Evolutionary conservation across 2,329 filamentous ascomycete genomes (phyloP).

Genomic region (Elsinoe perseae): DNA sequence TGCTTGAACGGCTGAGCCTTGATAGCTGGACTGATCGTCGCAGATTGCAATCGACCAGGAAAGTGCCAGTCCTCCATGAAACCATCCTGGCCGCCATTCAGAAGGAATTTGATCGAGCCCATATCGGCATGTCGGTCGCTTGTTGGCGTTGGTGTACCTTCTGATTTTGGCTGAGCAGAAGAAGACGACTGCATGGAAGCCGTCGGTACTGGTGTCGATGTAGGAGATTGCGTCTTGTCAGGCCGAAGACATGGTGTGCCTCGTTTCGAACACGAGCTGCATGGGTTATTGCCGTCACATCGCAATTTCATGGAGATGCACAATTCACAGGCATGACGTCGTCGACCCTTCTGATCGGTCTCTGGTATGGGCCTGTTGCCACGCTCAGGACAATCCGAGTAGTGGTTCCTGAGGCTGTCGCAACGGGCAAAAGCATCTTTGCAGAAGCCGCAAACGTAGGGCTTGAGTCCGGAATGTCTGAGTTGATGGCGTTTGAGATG

Average conservation of each 20-base stretch:
- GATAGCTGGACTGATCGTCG: conserved; percentile 8
- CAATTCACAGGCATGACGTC: conserved; percentile 10
- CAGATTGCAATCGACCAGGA: conserved; percentile 10
- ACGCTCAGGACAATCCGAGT: conserved; percentile 11
- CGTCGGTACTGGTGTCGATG: neutral
- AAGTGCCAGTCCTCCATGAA: conserved; percentile 16
- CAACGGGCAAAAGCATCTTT: conserved; percentile 14
- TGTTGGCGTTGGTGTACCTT: conserved; percentile 9
- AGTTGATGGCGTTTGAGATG: conserved; percentile 14
- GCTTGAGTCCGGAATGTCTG: conserved; percentile 14
- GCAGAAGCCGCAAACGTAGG: conserved; percentile 16
- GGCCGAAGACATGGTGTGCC: conserved; percentile 1
- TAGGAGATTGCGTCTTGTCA: conserved; percentile 11
- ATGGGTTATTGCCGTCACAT: conserved; percentile 15
- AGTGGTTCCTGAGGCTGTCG: conserved; percentile 14
- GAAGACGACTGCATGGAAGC: neutral
- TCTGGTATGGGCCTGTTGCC: conserved; percentile 13
- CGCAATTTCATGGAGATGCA: conserved; percentile 15
- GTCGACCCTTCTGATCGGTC: conserved; percentile 15
- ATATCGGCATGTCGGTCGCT: conserved; percentile 10
- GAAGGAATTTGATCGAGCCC: conserved; percentile 14
- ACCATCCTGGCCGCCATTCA: conserved; percentile 13
- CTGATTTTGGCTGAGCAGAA: neutral
- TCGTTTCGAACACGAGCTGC: conserved; percentile 12
- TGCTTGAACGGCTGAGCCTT: conserved; percentile 11